Evolutionary conservation across 768 basidiomycete species (phyloP).

Genomic region (Podaxis pistillaris): DNA sequence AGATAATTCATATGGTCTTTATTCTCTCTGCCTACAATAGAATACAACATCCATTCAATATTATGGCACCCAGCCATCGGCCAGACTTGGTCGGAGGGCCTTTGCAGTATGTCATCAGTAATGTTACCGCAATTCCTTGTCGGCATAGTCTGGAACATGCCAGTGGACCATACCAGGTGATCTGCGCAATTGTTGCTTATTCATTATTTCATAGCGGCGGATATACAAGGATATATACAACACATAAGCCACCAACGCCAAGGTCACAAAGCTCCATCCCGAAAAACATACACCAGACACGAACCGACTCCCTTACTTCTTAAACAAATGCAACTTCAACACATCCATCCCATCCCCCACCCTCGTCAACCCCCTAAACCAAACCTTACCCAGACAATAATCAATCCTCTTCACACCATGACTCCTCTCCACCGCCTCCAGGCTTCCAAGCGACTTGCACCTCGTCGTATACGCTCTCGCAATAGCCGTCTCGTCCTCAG

Average conservation of each 20-base stretch:
- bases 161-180: no score
- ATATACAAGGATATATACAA: background rate
- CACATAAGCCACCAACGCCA: background rate
- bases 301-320: background rate
- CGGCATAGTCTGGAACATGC: no score
- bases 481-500: slow-evolving; percentile 29
- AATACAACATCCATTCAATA: no score
- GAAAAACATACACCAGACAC: background rate
- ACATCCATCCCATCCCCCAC: slow-evolving; percentile 35
- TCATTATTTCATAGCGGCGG: background rate
- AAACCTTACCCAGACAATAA: slow-evolving; percentile 46
- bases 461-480: slow-evolving; percentile 37
- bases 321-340: slow-evolving; percentile 28
- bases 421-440: slow-evolving; percentile 35
- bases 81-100: no score
- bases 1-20: no score
- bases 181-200: no score
- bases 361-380: slow-evolving; percentile 48
- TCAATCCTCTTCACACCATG: slow-evolving; percentile 63
- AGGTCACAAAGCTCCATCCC: background rate
- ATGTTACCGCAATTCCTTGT: no score
- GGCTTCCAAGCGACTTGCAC: slow-evolving; percentile 30
- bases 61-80: no score
- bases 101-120: no score
- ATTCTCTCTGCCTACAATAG: no score